phyloP scores from a whole-genome alignment of 257 asterid species.

The Thymus mandschuricus region DNA sequence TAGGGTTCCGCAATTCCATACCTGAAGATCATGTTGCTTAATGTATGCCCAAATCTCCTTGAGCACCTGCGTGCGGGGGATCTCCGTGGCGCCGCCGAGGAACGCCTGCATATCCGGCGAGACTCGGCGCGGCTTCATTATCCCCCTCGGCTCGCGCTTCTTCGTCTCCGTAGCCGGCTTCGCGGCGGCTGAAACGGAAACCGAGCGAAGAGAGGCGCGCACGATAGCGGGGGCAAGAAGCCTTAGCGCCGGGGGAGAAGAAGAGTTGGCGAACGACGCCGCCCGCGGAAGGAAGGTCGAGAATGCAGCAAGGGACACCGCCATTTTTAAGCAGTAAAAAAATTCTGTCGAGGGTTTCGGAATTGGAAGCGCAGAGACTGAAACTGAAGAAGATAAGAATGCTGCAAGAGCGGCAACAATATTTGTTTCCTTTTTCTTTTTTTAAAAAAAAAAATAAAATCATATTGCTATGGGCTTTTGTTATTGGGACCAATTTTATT shows the following conservation, averaged over 20 bases:
- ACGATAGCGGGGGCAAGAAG: conserved; percentile 32
- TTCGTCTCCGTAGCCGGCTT: conserved; percentile 67
- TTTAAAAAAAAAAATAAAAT: no score
- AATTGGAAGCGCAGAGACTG: conserved; percentile 12
- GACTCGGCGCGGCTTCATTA: conserved; percentile 80
- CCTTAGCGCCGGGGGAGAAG: conserved; percentile 29
- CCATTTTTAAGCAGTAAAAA: conserved; percentile 42
- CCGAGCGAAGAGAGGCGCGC: conserved; percentile 43
- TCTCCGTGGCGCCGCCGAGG: conserved; percentile 80
- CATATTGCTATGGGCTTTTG: no score
- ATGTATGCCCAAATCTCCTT: conserved; percentile 86
- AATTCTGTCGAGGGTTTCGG: background rate
- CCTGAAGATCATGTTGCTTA: conserved; percentile 82
- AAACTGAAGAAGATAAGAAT: conserved; percentile 36
- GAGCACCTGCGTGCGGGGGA: conserved; percentile 76
- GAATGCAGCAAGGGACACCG: conserved; percentile 51
- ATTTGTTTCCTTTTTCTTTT: background rate
- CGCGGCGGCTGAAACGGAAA: conserved; percentile 50
- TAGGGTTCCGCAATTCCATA: conserved; percentile 31
- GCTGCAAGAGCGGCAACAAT: conserved; percentile 13
- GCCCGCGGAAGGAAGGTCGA: conserved; percentile 44
- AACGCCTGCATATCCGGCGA: conserved; percentile 90
- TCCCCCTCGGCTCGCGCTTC: conserved; percentile 79
- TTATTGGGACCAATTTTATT: no score
- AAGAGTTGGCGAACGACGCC: conserved; percentile 41